Evolutionary conservation across 2,329 filamentous ascomycete species (phyloP).

Genomic region (Pseudogymnoascus pannorum): DNA sequence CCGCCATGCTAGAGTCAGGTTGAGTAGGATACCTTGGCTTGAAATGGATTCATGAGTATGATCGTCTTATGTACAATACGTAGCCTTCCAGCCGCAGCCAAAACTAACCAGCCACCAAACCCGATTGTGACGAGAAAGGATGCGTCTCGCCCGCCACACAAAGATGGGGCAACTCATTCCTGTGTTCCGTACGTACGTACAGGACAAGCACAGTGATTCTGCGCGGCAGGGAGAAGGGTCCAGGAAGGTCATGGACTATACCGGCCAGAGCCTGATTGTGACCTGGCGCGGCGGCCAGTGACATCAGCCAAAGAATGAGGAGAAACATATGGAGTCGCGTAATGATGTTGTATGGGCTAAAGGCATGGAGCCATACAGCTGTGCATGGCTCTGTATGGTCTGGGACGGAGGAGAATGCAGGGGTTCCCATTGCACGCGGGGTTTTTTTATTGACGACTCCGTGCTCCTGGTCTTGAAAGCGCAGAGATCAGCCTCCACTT

Average conservation of each 20-base stretch:
- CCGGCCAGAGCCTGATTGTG: conserved; percentile 1
- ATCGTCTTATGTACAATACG: conserved; percentile 1
- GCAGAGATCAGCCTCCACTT: conserved; percentile 8
- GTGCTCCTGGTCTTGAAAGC: conserved; percentile 7
- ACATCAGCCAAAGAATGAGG: conserved; percentile 5
- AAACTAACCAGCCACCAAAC: conserved; percentile 3
- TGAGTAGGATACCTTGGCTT: conserved; percentile 2
- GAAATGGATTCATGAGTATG: conserved; percentile 8
- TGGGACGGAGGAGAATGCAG: conserved; percentile 4
- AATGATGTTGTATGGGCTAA: conserved; percentile 5
- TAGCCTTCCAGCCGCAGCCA: conserved; percentile 6
- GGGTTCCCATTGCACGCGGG: conserved; percentile 2
- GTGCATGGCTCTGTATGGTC: conserved; percentile 2
- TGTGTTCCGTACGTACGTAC: conserved; percentile 2
- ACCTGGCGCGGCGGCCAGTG: neutral
- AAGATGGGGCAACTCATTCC: conserved; percentile 4
- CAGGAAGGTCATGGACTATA: neutral
- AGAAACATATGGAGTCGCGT: conserved; percentile 7
- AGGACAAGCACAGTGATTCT: neutral
- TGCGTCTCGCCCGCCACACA: conserved; percentile 6
- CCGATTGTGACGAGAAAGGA: conserved; percentile 8
- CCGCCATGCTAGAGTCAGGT: conserved; percentile 1
- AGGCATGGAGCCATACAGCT: conserved; percentile 7
- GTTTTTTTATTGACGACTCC: conserved; percentile 5
- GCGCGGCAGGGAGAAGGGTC: neutral